Percentiles rank a stretch among this genome's conserved stretches.
These are phyloP conservation scores for Zea luxurians DNA, from an alignment of 176 grass and related monocot species.

Conservation along the genomic window DNA sequence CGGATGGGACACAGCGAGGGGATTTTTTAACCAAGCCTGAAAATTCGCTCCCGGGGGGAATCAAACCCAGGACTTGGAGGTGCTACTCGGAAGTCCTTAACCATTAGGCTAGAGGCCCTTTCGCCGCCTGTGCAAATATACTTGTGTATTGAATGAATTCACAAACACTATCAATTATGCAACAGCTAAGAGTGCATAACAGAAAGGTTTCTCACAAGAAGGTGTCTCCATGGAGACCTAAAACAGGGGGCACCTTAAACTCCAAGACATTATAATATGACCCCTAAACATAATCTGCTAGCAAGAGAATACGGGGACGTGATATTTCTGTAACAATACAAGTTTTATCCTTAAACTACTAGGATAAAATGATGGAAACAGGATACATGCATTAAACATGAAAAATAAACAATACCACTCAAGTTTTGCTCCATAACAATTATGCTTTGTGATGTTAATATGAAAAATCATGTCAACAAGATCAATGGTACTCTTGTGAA, in stretches of 20 bases:
- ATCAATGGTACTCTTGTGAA: not conserved
- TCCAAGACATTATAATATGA: conserved; percentile 10
- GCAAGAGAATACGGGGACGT: not conserved
- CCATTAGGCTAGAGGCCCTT: too few relatives aligned
- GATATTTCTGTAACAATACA: not conserved
- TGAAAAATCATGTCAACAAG: not conserved
- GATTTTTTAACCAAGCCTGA: too few relatives aligned
- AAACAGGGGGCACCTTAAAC: not conserved
- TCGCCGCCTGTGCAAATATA: not conserved
- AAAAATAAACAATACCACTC: conserved; percentile 5
- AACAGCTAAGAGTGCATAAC: conserved; percentile 3
- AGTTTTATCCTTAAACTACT: not conserved
- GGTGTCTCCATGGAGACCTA: not conserved
- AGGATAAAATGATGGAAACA: not conserved
- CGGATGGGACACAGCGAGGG: too few relatives aligned
- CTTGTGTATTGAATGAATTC: conserved; percentile 19
- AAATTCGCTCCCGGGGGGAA: too few relatives aligned
- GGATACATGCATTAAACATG: not conserved
- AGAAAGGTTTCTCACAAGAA: not conserved
- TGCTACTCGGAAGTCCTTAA: too few relatives aligned
- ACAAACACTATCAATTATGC: conserved; percentile 13
- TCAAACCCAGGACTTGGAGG: too few relatives aligned
- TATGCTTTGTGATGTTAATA: conserved; percentile 13
- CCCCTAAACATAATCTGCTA: not conserved
- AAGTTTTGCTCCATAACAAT: not conserved